Percentiles rank a stretch among this genome's conserved stretches.
Evolutionary conservation across 345 rosid genomes (phyloP).

Genomic region (Pistacia atlantica): DNA sequence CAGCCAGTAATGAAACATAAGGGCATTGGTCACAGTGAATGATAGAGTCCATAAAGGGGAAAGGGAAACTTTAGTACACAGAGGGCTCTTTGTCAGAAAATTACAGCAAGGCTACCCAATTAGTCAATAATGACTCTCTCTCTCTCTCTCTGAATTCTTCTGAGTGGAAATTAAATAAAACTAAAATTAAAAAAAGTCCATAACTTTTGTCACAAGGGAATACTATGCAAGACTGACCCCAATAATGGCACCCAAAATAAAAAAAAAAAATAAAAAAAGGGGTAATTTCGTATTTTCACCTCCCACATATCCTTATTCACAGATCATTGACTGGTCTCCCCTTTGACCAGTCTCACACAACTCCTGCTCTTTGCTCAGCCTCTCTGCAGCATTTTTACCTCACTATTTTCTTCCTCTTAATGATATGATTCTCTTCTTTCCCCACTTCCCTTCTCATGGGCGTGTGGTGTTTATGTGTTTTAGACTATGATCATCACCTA

Average conservation of each 20-base stretch:
- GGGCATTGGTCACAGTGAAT: neutral
- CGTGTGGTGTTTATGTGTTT: neutral
- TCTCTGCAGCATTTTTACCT: conserved; percentile 11
- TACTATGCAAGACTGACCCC: conserved; percentile 14
- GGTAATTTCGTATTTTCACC: conserved; percentile 34
- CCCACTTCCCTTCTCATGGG: neutral
- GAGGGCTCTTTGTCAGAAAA: conserved; percentile 42
- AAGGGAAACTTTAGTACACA: conserved; percentile 27
- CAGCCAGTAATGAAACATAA: no score
- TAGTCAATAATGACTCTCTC: conserved; percentile 34
- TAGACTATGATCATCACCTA: neutral
- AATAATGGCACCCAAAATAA: conserved; percentile 15
- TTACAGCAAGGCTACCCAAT: conserved; percentile 38
- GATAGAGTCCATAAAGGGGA: conserved; percentile 14
- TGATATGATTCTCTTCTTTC: conserved; percentile 18
- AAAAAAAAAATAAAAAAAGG: neutral
- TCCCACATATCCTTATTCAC: neutral
- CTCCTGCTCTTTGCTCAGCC: conserved; percentile 20
- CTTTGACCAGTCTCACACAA: conserved; percentile 49
- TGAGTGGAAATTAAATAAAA: conserved; percentile 19
- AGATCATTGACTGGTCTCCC: conserved; percentile 57
- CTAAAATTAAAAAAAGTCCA: conserved; percentile 8
- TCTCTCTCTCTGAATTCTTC: conserved; percentile 17
- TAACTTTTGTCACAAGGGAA: conserved; percentile 24
- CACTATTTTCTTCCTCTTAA: conserved; percentile 31